phyloP scores from a whole-genome alignment of 2,329 filamentous ascomycete genomes.

The Monosporascus sp. region DNA sequence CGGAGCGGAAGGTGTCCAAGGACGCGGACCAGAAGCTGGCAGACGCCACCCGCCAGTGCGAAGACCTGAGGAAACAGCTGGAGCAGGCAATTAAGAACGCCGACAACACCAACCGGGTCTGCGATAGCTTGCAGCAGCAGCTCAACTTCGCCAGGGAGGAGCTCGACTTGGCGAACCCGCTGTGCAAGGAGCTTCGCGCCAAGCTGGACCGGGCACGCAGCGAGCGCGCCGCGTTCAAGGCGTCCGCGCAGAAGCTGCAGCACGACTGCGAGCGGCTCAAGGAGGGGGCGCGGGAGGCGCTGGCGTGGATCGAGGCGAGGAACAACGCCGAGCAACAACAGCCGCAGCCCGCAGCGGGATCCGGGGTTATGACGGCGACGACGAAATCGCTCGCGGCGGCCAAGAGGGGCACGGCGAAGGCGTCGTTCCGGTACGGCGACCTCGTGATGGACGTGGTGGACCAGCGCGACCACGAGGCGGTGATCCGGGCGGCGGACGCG shows the following conservation, averaged over 20 bases:
- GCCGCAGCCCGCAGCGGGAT: conserved; percentile 15
- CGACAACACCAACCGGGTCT: conserved; percentile 45
- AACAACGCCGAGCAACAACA: conserved; percentile 10
- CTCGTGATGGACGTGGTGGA: conserved; percentile 44
- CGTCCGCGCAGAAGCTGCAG: conserved; percentile 49
- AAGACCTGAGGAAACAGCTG: conserved; percentile 18
- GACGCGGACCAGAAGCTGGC: conserved; percentile 44
- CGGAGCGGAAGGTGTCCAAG: conserved; percentile 22
- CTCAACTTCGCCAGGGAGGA: conserved; percentile 17
- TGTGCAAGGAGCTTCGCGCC: conserved; percentile 45
- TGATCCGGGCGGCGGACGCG: conserved; percentile 51
- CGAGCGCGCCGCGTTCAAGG: conserved; percentile 53
- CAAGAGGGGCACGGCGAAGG: conserved; percentile 17
- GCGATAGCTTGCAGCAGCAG: conserved; percentile 30
- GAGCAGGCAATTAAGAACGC: conserved; percentile 40
- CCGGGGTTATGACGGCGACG: conserved; percentile 7
- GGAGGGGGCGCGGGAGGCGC: conserved; percentile 31
- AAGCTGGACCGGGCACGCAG: conserved; percentile 67
- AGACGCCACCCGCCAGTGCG: conserved; percentile 16
- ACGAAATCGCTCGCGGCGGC: conserved; percentile 7
- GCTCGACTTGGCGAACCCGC: conserved; percentile 15
- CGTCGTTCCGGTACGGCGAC: conserved; percentile 34
- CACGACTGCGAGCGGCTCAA: conserved; percentile 44
- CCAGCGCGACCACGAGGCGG: conserved; percentile 34
- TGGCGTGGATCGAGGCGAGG: conserved; percentile 28